Conservation (phyloP, 768 basidiomycete genomes). For the Sporobolomyces phaffii region DNA sequence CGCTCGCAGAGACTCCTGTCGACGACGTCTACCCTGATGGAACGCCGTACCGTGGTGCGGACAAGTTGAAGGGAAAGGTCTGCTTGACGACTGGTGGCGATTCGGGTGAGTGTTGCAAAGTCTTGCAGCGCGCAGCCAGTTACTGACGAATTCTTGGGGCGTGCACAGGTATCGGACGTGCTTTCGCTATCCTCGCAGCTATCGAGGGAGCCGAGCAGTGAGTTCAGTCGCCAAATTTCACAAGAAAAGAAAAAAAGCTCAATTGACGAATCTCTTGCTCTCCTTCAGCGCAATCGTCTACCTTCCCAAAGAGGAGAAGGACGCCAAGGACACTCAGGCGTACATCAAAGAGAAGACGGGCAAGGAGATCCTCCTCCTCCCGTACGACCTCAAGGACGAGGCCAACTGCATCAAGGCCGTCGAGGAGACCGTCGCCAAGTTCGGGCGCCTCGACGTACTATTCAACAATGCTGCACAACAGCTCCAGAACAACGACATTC, state of each 20-base stretch:
- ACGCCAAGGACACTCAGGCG: constrained; percentile 48
- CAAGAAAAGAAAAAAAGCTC: not conserved
- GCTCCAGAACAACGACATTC: constrained; percentile 39
- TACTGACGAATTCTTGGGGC: not conserved
- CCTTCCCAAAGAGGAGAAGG: constrained; percentile 48
- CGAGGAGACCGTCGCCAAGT: constrained; percentile 44
- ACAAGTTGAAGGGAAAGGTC: constrained; percentile 53
- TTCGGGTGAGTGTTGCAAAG: constrained; percentile 43
- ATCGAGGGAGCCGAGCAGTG: constrained; percentile 47
- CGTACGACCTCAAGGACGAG: constrained; percentile 49
- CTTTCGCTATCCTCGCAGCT: constrained; percentile 50
- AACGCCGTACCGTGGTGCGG: constrained; percentile 51
- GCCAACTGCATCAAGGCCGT: constrained; percentile 45
- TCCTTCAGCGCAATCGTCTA: constrained; percentile 44
- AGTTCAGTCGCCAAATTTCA: too few species aligned
- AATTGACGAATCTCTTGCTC: not conserved
- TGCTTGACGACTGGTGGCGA: constrained; percentile 54
- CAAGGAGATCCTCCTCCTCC: constrained; percentile 48
- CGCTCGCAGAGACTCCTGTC: constrained; percentile 15
- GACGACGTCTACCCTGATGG: constrained; percentile 52
- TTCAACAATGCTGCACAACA: constrained; percentile 36
- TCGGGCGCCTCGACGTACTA: constrained; percentile 48
- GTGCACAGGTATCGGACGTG: constrained; percentile 50
- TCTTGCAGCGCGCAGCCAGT: too few species aligned
- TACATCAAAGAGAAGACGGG: constrained; percentile 50